A percentile compares a stretch with the other conserved stretches of the same genome.
These are phyloP conservation scores for Penicillium cinerascens DNA, from an alignment of 495 filamentous ascomycete species.

Conservation along the genomic window DNA sequence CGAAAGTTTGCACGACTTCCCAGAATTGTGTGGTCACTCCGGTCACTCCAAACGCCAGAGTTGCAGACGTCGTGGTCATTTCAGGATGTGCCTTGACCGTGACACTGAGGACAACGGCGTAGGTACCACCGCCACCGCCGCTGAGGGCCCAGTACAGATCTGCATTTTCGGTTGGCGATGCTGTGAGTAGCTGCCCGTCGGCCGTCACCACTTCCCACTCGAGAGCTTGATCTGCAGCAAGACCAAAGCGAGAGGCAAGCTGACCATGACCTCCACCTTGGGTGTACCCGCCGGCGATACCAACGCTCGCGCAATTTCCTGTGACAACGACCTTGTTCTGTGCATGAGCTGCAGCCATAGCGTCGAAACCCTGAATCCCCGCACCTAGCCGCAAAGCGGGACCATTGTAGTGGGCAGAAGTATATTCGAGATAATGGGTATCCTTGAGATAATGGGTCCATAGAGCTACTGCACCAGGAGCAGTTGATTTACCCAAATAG, in stretches of 20 bases:
- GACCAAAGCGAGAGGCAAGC: conserved; percentile 47
- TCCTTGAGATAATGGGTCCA: conserved; percentile 56
- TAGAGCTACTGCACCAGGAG: conserved; percentile 45
- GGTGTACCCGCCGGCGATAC: conserved; percentile 49
- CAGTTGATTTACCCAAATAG: conserved; percentile 54
- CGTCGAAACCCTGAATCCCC: conserved; percentile 47
- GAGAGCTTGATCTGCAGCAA: conserved; percentile 59
- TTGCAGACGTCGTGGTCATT: conserved; percentile 1
- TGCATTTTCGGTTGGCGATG: conserved; percentile 14
- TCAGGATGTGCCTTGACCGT: conserved; percentile 13
- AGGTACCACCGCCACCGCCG: conserved; percentile 14
- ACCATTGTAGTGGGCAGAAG: conserved; percentile 37
- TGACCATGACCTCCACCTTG: conserved; percentile 59
- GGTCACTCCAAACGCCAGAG: conserved; percentile 1
- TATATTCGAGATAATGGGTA: conserved; percentile 35
- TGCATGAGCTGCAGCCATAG: conserved; percentile 39
- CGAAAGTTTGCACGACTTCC: conserved; percentile 1
- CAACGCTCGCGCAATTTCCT: conserved; percentile 33
- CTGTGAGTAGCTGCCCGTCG: neutral
- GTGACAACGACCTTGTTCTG: conserved; percentile 20
- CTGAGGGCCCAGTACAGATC: conserved; percentile 15
- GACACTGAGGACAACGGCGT: conserved; percentile 10
- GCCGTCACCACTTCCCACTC: conserved; percentile 53
- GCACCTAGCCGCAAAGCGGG: conserved; percentile 51
- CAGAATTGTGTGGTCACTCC: neutral